Base-by-base conservation (phyloP, 2,329 filamentous ascomycete genomes). In the Sclerotinia borealis region DNA sequence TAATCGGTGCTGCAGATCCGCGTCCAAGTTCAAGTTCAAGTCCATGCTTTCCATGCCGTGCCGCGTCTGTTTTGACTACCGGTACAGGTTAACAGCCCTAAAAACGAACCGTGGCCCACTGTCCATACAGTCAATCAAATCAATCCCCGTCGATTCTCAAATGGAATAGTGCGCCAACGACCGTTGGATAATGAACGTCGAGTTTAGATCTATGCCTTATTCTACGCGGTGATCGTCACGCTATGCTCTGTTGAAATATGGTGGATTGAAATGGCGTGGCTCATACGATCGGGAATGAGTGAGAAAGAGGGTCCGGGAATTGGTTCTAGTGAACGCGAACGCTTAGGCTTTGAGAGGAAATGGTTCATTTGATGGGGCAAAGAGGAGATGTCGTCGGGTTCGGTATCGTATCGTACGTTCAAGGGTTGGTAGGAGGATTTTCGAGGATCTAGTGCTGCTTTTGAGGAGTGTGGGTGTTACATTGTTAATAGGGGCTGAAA, bases 341-440 rank as follows among this genome's bases (percentile, higher is more conserved):
- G 10, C 27, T n/a, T n/a, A n/a, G n/a, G n/a, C 27, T n/a, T 29
- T 15, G n/a, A 45, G 27, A 43, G 27, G 17, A 52, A 11, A 25
- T 41, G 17, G 25, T 22, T 31, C 52, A 45, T 56, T 56, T 34
- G 54, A 56, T 31, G 54, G 54, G n/a, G 39, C 29, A 45, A 43
- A 56, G 7, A 56, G 19, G 54, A 56, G 54, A 34, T 56, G 54
- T 56, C 54, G 54, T 56, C 54, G 54, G 54, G 27, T 45, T 56
- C 54, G 54, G 54, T 56, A 56, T 56, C 54, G 39, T 45, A 56
- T 45, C 54, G 39, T 45, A 56, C 34, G 39, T 56, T 45, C 39
- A 56, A 43, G 54, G 58, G 45, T 51, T 45, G 56, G 31, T 50
- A 50, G 58, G 58, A 52, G 55, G 55, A 59, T 59, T 59, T 47